Evolutionary conservation across 352 stramenopile species (phyloP), one percentile per base, ranked within the genome.

Genomic region (Globisporangium irregulare): DNA sequence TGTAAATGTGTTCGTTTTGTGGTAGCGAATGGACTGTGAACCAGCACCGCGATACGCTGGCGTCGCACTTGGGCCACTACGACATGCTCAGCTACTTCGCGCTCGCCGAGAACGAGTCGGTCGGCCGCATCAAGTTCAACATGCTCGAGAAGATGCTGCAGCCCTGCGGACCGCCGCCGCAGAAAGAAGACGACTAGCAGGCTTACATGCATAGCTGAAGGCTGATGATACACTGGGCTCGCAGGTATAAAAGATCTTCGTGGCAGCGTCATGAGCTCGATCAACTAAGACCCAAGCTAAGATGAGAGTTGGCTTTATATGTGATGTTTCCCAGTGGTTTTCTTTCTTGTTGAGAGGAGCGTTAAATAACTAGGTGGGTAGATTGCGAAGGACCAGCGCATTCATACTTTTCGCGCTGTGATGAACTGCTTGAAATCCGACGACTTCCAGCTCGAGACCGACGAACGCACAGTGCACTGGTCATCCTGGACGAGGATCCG

Each of bases 41-140:
- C 80, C 96, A 99, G 82, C 97, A 99, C 77, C 94, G 98, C 14
- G 98, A 99, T 79, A 99, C 97, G 8, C 82, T 99, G 43, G 97
- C 97, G 6, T 98, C 91, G 59, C 96, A 99, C 73, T 73, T 99
- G 29, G 97, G 97, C 29, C 97, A 99, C 78, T 95, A 95, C 69
- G 97, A 99, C 84, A 97, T 99, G 89, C 73, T 99, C 8, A 91
- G 80, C 29, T 99, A 99, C 80, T 98, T 99, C 75, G 94, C 97
- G 9, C 95, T 99, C 43, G 97, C 97, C 15, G 94, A 99, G 82
- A 99, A 99, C 79, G 93, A 99, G 78, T 94, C 92, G 27, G 83
- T 99, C 62, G 97, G 95, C 54, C 90, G 97, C 63, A 86, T 98
- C 46, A 88, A 92, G 59, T 78, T 72, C 72, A 74, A 73, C 61